phyloP scores from a whole-genome alignment of 176 grass and related monocot species.

The Zea luxurians region DNA sequence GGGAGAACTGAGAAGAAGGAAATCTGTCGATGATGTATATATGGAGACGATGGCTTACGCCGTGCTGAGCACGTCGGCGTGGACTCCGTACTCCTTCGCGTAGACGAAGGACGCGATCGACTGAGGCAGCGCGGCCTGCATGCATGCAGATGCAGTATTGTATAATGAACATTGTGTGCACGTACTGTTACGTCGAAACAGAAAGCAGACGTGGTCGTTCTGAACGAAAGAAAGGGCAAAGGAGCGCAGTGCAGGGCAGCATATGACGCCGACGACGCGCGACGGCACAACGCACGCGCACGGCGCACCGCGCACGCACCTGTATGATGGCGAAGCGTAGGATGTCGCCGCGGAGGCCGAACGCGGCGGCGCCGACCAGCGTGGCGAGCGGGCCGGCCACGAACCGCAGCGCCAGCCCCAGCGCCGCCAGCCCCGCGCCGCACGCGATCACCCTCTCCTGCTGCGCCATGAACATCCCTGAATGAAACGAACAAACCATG shows the following conservation, averaged over 20 bases:
- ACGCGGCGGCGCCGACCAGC: slow-evolving; percentile 44
- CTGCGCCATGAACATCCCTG: slow-evolving; percentile 72
- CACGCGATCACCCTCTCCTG: slow-evolving; percentile 72
- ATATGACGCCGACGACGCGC: too few species aligned
- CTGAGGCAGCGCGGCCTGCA: slow-evolving; percentile 74
- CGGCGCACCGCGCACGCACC: slow-evolving; percentile 19
- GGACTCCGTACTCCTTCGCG: slow-evolving; percentile 77
- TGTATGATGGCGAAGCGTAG: slow-evolving; percentile 71
- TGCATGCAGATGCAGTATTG: too few species aligned
- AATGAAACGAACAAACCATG: background rate
- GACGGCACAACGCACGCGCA: too few species aligned
- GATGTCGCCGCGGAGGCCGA: slow-evolving; percentile 60
- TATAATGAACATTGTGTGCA: too few species aligned
- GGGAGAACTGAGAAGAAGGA: background rate
- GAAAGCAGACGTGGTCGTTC: too few species aligned
- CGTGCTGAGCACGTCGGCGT: slow-evolving; percentile 72
- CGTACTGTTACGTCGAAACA: too few species aligned
- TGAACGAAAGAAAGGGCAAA: too few species aligned
- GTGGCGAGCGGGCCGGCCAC: slow-evolving; percentile 51
- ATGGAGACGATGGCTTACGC: slow-evolving; percentile 41
- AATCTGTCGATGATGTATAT: too few species aligned
- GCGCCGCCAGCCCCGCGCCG: slow-evolving; percentile 46
- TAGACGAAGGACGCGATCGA: slow-evolving; percentile 72
- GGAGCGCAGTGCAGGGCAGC: too few species aligned
- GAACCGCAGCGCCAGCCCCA: slow-evolving; percentile 66